phyloP scores from a whole-genome alignment of 2,329 filamentous ascomycete genomes.

The Ophiostoma montium region DNA sequence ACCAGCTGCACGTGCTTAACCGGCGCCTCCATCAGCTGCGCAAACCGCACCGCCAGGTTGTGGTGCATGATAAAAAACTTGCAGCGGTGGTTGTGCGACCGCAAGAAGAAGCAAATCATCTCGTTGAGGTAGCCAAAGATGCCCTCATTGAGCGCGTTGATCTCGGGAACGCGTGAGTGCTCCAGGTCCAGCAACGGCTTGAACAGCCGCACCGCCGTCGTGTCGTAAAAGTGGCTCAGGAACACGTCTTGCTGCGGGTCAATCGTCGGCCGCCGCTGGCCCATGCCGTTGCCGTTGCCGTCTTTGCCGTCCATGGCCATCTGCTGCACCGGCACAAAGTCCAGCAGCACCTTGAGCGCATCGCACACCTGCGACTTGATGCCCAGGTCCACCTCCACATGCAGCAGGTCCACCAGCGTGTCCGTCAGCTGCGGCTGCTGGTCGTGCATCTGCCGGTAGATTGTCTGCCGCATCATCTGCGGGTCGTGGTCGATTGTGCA shows the following conservation, averaged over 20 bases:
- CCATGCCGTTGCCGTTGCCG: slow-evolving; percentile 30
- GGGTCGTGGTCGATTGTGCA: slow-evolving; percentile 93
- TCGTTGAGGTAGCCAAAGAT: slow-evolving; percentile 85
- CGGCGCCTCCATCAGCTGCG: slow-evolving; percentile 65
- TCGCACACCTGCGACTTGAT: slow-evolving; percentile 94
- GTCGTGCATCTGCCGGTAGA: slow-evolving; percentile 83
- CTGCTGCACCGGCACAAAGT: slow-evolving; percentile 43
- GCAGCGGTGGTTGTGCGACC: slow-evolving; percentile 73
- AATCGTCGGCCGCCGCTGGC: slow-evolving; percentile 27
- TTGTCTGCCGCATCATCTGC: slow-evolving; percentile 82
- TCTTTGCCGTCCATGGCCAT: slow-evolving; percentile 25
- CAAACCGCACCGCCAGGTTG: slow-evolving; percentile 62
- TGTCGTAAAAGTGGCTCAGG: slow-evolving; percentile 78
- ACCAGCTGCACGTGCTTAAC: slow-evolving; percentile 90
- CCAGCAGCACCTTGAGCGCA: slow-evolving; percentile 83
- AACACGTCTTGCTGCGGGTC: slow-evolving; percentile 75
- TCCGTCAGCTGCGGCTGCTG: slow-evolving; percentile 78
- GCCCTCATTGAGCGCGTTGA: slow-evolving; percentile 74
- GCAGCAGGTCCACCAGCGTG: slow-evolving; percentile 77
- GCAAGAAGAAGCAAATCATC: slow-evolving; percentile 84
- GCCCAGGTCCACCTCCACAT: slow-evolving; percentile 83
- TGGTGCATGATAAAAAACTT: slow-evolving; percentile 79
- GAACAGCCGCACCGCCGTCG: slow-evolving; percentile 73
- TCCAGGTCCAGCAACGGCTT: slow-evolving; percentile 74
- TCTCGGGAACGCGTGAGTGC: slow-evolving; percentile 49